Percentiles rank a stretch among this genome's conserved stretches.
phyloP scores from a whole-genome alignment of 768 basidiomycete genomes.

The Suillus variegatus region DNA sequence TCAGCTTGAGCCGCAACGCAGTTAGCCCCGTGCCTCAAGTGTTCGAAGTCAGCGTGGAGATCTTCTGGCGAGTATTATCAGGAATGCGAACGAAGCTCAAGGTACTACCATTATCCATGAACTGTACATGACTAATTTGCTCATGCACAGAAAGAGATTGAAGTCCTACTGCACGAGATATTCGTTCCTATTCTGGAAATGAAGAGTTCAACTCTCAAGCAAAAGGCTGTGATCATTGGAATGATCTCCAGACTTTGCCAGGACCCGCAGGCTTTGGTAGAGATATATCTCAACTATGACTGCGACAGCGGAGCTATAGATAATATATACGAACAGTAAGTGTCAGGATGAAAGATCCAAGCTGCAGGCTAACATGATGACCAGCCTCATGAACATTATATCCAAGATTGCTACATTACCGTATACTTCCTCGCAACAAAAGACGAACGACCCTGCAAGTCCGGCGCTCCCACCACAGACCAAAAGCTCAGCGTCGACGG shows the following conservation, averaged over 20 bases:
- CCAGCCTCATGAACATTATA: slow-evolving; percentile 90
- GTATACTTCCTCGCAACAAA: slow-evolving; percentile 47
- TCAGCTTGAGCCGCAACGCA: slow-evolving; percentile 91
- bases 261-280: slow-evolving; percentile 96
- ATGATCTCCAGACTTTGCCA: slow-evolving; percentile 89
- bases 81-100: slow-evolving; percentile 96
- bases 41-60: slow-evolving; percentile 97
- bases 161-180: slow-evolving; percentile 97
- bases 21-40: slow-evolving; percentile 95
- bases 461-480: slow-evolving; percentile 54
- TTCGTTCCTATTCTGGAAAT: slow-evolving; percentile 98
- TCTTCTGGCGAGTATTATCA: slow-evolving; percentile 95
- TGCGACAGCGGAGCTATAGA: slow-evolving; percentile 94
- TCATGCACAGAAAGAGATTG: slow-evolving; percentile 88
- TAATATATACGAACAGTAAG: slow-evolving; percentile 96
- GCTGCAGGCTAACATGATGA: slow-evolving; percentile 10
- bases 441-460: slow-evolving; percentile 58
- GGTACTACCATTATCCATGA: slow-evolving; percentile 42
- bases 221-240: slow-evolving; percentile 89
- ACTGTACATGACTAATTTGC: slow-evolving; percentile 13
- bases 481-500: slow-evolving; percentile 35
- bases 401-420: slow-evolving; percentile 82
- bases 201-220: slow-evolving; percentile 92
- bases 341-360: slow-evolving; percentile 12
- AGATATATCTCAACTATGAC: slow-evolving; percentile 98